phyloP scores from a whole-genome alignment of 2,329 filamentous ascomycete species.

The Claviceps sp. region DNA sequence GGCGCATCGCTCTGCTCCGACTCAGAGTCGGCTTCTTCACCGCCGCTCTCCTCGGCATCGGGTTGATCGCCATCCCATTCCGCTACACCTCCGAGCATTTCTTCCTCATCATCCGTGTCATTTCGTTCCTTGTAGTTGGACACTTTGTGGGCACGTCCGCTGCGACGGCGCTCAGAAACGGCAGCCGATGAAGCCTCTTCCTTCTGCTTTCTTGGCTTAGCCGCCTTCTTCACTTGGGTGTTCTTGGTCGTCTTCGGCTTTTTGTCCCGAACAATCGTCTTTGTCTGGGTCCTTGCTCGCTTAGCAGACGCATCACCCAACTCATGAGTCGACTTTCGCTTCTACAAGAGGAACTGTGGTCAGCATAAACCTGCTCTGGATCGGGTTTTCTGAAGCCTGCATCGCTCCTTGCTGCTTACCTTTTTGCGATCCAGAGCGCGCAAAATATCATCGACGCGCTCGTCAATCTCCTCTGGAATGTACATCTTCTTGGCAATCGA shows the following conservation, averaged over 20 bases:
- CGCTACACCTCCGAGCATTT: slow-evolving; percentile 48
- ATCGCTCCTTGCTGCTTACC: slow-evolving; percentile 19
- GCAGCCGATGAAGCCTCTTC: slow-evolving; percentile 17
- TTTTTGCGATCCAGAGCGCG: slow-evolving; percentile 60
- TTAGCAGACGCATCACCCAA: slow-evolving; percentile 29
- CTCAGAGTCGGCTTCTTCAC: slow-evolving; percentile 7
- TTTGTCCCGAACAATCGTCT: slow-evolving; percentile 24
- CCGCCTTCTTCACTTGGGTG: slow-evolving; percentile 12
- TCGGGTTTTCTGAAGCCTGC: no score
- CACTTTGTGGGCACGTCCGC: slow-evolving; percentile 34
- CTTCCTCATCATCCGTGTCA: slow-evolving; percentile 44
- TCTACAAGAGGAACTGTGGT: slow-evolving; percentile 26
- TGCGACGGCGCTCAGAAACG: slow-evolving; percentile 38
- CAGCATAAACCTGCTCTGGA: slow-evolving; percentile 8
- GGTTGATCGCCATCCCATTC: slow-evolving; percentile 40
- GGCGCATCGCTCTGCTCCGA: slow-evolving; percentile 6
- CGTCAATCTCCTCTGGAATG: slow-evolving; percentile 62
- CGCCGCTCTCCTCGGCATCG: slow-evolving; percentile 16
- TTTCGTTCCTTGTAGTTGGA: slow-evolving; percentile 43
- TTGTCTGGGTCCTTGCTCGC: slow-evolving; percentile 23
- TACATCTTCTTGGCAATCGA: slow-evolving; percentile 79
- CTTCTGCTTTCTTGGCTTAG: slow-evolving; percentile 20
- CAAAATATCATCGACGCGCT: slow-evolving; percentile 58
- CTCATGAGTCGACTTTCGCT: slow-evolving; percentile 43
- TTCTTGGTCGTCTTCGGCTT: slow-evolving; percentile 22